phyloP scores from a whole-genome alignment of 1,139 yeast genomes.

The Sugiyamaella neomexicana region DNA sequence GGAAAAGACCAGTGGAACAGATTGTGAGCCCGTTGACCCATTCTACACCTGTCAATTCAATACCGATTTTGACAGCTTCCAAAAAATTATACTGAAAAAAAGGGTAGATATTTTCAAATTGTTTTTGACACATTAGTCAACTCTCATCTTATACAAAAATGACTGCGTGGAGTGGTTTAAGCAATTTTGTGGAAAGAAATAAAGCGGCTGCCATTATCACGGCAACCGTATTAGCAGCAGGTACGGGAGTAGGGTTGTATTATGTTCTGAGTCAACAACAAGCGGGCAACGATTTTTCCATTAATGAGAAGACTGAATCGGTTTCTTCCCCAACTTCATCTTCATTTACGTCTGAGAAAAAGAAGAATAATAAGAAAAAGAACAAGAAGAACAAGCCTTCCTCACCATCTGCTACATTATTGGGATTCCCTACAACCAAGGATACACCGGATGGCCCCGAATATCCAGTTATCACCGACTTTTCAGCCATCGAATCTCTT shows the following conservation, averaged over 20 bases:
- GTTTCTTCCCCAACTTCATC: slow-evolving; percentile 6
- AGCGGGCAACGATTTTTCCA: neutral
- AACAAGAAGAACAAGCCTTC: slow-evolving; percentile 35
- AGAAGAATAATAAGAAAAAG: slow-evolving; percentile 33
- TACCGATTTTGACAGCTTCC: too few relatives aligned
- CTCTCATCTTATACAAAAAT: slow-evolving; percentile 1
- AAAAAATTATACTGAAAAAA: neutral
- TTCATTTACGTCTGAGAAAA: slow-evolving; percentile 24
- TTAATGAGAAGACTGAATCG: neutral
- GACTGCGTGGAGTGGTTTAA: slow-evolving; percentile 18
- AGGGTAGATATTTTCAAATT: neutral
- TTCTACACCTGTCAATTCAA: too few relatives aligned
- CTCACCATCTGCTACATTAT: slow-evolving; percentile 22
- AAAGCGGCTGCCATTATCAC: slow-evolving; percentile 38
- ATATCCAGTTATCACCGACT: slow-evolving; percentile 38
- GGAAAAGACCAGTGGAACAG: too few relatives aligned
- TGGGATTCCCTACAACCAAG: slow-evolving; percentile 30
- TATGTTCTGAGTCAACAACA: slow-evolving; percentile 27
- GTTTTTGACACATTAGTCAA: neutral
- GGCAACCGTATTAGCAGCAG: slow-evolving; percentile 37
- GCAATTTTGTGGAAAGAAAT: slow-evolving; percentile 32
- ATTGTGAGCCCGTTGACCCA: too few relatives aligned
- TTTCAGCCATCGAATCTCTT: slow-evolving; percentile 49
- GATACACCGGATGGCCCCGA: slow-evolving; percentile 32
- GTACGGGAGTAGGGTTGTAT: slow-evolving; percentile 38